Evolutionary conservation across 345 rosid species (phyloP).

Genomic region (Litchi chinensis): DNA sequence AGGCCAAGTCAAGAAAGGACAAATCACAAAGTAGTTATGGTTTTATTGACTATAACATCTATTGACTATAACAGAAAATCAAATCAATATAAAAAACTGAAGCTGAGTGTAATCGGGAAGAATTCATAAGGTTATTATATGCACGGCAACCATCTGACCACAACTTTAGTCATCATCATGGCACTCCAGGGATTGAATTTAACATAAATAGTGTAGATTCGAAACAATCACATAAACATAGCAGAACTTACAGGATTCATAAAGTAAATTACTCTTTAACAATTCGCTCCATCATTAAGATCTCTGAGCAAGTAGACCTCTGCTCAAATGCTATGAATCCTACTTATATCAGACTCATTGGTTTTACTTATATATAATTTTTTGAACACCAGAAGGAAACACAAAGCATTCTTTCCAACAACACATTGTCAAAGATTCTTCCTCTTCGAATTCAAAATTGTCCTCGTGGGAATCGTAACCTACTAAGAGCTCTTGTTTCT

Average conservation of each 20-base stretch:
- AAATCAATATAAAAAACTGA: background rate
- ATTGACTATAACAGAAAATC: background rate
- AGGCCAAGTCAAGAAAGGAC: background rate
- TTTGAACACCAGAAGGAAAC: background rate
- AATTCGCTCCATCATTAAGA: background rate
- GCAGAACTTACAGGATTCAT: background rate
- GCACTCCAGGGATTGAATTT: background rate
- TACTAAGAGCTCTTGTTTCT: too few relatives aligned
- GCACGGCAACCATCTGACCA: background rate
- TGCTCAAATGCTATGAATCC: background rate
- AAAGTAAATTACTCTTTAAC: conserved; percentile 5
- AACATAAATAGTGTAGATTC: background rate
- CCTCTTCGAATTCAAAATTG: too few relatives aligned
- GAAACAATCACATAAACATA: background rate
- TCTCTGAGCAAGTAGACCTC: conserved; percentile 3
- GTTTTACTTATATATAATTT: too few relatives aligned
- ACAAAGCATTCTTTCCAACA: background rate
- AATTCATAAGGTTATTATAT: background rate
- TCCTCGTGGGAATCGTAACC: too few relatives aligned
- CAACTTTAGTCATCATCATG: background rate
- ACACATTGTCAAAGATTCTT: too few relatives aligned
- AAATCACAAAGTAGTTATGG: background rate
- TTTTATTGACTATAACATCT: background rate
- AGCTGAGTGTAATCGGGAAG: background rate
- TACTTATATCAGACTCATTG: background rate